Evolutionary conservation across 352 stramenopile species (phyloP).

Genomic region (Phytopythium sindhum): DNA sequence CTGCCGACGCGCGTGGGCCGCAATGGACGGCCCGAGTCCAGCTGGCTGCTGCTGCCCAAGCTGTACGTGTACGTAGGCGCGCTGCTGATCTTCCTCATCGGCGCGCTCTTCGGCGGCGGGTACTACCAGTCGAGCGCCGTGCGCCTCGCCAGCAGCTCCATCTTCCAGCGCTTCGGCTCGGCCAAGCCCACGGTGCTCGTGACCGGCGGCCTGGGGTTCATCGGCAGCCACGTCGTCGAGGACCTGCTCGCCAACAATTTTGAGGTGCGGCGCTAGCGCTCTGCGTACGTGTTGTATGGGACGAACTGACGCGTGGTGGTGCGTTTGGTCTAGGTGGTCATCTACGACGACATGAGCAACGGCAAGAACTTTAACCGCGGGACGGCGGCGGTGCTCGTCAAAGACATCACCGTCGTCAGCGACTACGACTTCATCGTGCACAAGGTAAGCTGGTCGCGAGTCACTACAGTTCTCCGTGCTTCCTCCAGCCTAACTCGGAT

Average conservation of each 20-base stretch:
- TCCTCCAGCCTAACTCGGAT: neutral
- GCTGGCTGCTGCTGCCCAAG: constrained; percentile 44
- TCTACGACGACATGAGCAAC: constrained; percentile 74
- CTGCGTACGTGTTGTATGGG: neutral
- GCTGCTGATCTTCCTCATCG: constrained; percentile 38
- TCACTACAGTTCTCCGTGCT: neutral
- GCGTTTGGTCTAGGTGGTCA: constrained; percentile 32
- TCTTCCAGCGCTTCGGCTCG: constrained; percentile 17
- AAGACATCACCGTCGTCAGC: constrained; percentile 52
- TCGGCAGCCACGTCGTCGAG: constrained; percentile 63
- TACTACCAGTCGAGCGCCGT: constrained; percentile 25
- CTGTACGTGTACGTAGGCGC: constrained; percentile 48
- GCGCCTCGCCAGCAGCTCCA: constrained; percentile 2
- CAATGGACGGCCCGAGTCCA: constrained; percentile 24
- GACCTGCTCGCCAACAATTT: constrained; percentile 48
- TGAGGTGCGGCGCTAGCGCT: constrained; percentile 19
- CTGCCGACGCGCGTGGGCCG: constrained; percentile 31
- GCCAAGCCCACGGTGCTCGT: constrained; percentile 47
- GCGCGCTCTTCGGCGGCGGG: constrained; percentile 39
- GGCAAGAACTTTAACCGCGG: constrained; percentile 59
- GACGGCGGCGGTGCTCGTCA: constrained; percentile 44
- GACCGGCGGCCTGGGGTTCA: constrained; percentile 60
- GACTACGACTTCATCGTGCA: constrained; percentile 80
- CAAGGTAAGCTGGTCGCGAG: constrained; percentile 26
- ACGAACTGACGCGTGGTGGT: neutral